These are phyloP conservation scores for Chamaenerion angustifolium DNA, from an alignment of 345 rosid species.

Conservation along the genomic window DNA sequence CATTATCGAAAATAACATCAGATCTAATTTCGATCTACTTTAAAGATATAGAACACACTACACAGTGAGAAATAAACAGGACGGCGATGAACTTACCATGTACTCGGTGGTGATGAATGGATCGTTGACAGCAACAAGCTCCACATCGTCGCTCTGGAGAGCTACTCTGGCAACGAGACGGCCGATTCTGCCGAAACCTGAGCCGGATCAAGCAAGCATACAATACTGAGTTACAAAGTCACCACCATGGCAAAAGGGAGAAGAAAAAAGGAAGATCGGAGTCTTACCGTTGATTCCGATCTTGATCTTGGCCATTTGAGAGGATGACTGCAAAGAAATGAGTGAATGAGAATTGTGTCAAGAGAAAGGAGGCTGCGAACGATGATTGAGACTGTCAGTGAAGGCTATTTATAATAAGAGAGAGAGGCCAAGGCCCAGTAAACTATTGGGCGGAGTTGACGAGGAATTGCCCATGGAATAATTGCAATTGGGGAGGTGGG, in stretches of 20 bases:
- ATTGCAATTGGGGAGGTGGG: too few relatives aligned
- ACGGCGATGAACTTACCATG: conserved; percentile 25
- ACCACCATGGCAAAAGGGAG: neutral
- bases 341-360: too few relatives aligned
- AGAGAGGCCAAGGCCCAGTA: too few relatives aligned
- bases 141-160: conserved; percentile 50
- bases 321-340: neutral
- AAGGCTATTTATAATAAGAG: too few relatives aligned
- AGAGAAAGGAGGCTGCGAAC: neutral
- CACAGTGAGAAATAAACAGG: neutral
- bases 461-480: too few relatives aligned
- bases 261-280: neutral
- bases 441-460: too few relatives aligned
- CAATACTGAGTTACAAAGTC: neutral
- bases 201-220: neutral
- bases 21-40: neutral
- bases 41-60: neutral
- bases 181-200: conserved; percentile 72
- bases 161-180: conserved; percentile 64
- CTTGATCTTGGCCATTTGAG: conserved; percentile 44
- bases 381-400: too few relatives aligned
- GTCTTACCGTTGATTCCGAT: conserved; percentile 46
- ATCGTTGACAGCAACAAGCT: conserved; percentile 67
- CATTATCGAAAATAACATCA: too few relatives aligned
- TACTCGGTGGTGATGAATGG: conserved; percentile 63